Percentiles rank a stretch among this genome's conserved stretches.
Evolutionary conservation across 441 rosid genomes (phyloP).

Genomic region (Theobroma grandiflorum): DNA sequence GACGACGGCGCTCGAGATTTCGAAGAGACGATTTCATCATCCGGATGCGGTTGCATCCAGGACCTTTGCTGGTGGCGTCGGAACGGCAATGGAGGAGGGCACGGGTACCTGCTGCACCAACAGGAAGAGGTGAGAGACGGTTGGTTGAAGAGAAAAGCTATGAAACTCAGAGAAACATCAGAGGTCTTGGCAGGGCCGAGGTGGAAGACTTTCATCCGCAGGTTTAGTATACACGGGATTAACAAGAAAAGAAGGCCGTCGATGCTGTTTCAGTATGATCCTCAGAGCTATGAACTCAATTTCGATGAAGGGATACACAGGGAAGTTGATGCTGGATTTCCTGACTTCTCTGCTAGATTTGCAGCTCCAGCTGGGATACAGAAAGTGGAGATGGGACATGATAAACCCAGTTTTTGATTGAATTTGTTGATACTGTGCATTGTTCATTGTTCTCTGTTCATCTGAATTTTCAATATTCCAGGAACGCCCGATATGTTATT

Average conservation of each 20-base stretch:
- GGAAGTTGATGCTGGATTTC: constrained; percentile 26
- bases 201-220: constrained; percentile 70
- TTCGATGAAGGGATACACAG: constrained; percentile 63
- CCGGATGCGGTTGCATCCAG: constrained; percentile 50
- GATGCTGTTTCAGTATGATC: constrained; percentile 63
- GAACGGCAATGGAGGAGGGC: constrained; percentile 25
- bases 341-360: constrained; percentile 51
- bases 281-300: constrained; percentile 71
- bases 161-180: constrained; percentile 51
- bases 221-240: constrained; percentile 38
- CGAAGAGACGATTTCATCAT: constrained; percentile 35
- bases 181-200: constrained; percentile 64
- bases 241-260: constrained; percentile 46
- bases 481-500: neutral
- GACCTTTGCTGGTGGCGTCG: constrained; percentile 37
- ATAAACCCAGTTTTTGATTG: neutral
- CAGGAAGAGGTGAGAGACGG: constrained; percentile 38
- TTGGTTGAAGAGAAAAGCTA: constrained; percentile 46
- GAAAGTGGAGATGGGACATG: constrained; percentile 16
- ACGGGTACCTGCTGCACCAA: constrained; percentile 13
- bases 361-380: constrained; percentile 34
- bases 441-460: neutral
- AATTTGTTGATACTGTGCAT: neutral
- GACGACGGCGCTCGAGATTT: constrained; percentile 34
- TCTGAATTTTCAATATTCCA: neutral